phyloP scores from a whole-genome alignment of 305 asterid species.

The Euphrasia arctica region DNA sequence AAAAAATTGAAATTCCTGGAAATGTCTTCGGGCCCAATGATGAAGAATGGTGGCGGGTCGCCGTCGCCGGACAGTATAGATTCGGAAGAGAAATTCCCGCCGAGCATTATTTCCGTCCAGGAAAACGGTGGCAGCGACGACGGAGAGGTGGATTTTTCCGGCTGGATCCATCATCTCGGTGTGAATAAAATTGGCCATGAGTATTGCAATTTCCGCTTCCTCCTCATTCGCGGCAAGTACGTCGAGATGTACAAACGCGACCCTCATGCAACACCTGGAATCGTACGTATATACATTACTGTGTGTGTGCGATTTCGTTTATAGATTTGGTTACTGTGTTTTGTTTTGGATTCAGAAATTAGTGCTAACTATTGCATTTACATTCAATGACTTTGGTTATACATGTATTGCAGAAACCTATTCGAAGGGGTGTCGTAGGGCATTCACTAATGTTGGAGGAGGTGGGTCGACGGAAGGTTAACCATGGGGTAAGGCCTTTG shows the following conservation, averaged over 20 bases:
- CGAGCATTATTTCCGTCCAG: conserved; percentile 10
- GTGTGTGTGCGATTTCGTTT: background rate
- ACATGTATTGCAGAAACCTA: conserved; percentile 67
- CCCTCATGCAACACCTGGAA: conserved; percentile 65
- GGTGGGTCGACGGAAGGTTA: conserved; percentile 72
- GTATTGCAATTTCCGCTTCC: conserved; percentile 73
- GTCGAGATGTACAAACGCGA: conserved; percentile 86
- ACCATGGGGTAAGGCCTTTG: conserved; percentile 57
- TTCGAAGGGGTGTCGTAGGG: conserved; percentile 76
- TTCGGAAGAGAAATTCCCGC: conserved; percentile 36
- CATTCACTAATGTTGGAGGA: conserved; percentile 90
- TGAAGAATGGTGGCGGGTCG: conserved; percentile 28
- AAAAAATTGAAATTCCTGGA: conserved; percentile 6
- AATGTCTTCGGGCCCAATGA: conserved; percentile 38
- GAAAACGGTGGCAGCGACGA: conserved; percentile 21
- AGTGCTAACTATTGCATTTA: background rate
- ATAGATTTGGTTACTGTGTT: background rate
- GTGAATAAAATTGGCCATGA: conserved; percentile 82
- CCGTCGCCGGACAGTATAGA: conserved; percentile 53
- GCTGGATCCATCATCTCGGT: conserved; percentile 90
- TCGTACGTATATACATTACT: conserved; percentile 38
- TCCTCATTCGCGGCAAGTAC: conserved; percentile 61
- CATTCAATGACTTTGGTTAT: conserved; percentile 15
- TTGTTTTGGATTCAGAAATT: background rate
- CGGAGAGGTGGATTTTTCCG: conserved; percentile 58